phyloP scores from a whole-genome alignment of 768 basidiomycete genomes.

The Pleurotus giganteus region DNA sequence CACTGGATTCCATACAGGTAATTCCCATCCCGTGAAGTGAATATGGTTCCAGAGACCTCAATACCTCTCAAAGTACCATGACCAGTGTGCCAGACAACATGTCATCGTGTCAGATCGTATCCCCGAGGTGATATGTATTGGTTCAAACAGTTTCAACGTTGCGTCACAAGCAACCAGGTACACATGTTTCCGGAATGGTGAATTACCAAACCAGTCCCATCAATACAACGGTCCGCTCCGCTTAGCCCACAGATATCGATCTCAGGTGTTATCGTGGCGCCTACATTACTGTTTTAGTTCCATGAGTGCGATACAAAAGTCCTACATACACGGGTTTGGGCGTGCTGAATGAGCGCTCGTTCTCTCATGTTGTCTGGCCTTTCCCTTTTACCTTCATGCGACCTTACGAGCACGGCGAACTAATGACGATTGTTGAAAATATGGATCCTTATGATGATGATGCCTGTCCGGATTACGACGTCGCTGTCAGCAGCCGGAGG shows the following conservation, averaged over 20 bases:
- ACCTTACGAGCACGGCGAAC: not conserved
- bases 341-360: not conserved
- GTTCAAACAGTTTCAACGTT: not conserved
- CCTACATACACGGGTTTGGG: constrained; percentile 1
- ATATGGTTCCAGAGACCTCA: no score
- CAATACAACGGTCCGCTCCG: not conserved
- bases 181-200: constrained; percentile 1
- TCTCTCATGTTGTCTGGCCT: not conserved
- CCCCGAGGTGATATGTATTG: not conserved
- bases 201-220: not conserved
- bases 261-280: not conserved
- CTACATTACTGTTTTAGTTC: not conserved
- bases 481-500: constrained; percentile 9
- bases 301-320: not conserved
- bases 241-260: not conserved
- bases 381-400: constrained; percentile 3
- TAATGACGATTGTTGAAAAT: constrained; percentile 9
- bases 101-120: not conserved
- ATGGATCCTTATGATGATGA: constrained; percentile 8
- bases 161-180: not conserved
- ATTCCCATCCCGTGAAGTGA: no score
- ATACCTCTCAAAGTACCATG: not conserved
- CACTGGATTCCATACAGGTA: no score
- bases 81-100: no score
- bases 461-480: constrained; percentile 8